Evolutionary conservation across 805 yeast species (phyloP), one percentile per base, ranked within the genome.

Genomic region (Candida awuae): DNA sequence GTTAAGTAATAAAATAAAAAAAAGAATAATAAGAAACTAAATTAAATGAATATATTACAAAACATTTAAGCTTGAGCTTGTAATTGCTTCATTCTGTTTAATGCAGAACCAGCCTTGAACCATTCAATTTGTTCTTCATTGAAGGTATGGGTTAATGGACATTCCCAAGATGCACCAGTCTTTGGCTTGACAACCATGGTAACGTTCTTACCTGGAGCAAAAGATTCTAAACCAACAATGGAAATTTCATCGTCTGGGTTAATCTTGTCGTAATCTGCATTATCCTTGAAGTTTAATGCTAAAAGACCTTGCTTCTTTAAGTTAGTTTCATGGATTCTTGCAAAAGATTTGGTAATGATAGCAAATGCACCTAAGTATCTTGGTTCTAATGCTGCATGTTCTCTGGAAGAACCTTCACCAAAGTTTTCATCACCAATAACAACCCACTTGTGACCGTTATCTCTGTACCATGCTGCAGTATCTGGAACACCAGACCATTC

Each of bases 321-420:
- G 83, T 90, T 90, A 56, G 98, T 90, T 77, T 90, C 98, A 74
- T 90, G 98, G 60, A 90, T 92, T 74, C 97, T 85, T 52, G 97
- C 97, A 65, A 92, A 92, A 34, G 97, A 88, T 71, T 86, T 90
- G 66, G 96, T 86, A 62, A 90, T 84, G 70, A 90, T 90, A 56
- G 97, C 97, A 63, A 84, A 86, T 59, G 94, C 97, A 76, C 97
- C 97, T 63, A 90, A 77, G 88, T 70, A 92, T 75, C 98, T 84
- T 74, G 98, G 98, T 77, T 88, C 96, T 65, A 90, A 78, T 56
- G 98, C 98, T 63, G 97, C 98, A 67, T 90, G 98, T 73, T 90
- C 98, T 77, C 98, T 86, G 56, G 97, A 90, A 48, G 97, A 88
- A 73, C 98, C 98, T 75, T 90, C 98, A 76, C 98, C 98, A 60